Percentiles rank a stretch among this genome's conserved stretches.
These are phyloP conservation scores for Elsinoe batatas DNA, from an alignment of 2,329 filamentous ascomycete species.

Conservation along the genomic window DNA sequence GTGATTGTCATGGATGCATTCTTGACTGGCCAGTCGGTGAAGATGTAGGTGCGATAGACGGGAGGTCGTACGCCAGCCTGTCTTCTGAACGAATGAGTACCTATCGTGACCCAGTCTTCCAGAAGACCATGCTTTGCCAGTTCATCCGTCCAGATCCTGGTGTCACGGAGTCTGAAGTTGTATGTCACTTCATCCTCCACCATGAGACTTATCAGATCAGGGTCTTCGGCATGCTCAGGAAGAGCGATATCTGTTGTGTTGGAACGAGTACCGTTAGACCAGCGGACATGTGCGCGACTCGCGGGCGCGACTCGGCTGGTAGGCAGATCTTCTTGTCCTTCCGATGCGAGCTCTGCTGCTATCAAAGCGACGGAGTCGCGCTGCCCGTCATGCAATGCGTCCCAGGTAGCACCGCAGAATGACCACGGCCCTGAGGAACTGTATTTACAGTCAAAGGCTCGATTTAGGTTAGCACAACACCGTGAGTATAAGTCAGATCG, in stretches of 20 bases:
- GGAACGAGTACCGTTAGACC: neutral
- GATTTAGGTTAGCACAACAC: constrained; percentile 8
- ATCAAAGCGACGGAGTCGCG: neutral
- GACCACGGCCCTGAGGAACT: neutral
- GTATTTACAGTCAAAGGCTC: constrained; percentile 13
- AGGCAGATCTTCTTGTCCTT: no score
- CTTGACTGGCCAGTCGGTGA: constrained; percentile 7
- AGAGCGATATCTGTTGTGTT: neutral
- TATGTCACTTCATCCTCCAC: neutral
- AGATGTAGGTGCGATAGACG: neutral
- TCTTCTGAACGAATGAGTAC: neutral
- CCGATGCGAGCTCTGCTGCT: no score
- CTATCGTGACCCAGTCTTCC: constrained; percentile 12
- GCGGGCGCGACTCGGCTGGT: neutral
- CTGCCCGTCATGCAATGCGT: neutral
- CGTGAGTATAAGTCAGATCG: no score
- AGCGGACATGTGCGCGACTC: neutral
- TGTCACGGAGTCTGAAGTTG: neutral
- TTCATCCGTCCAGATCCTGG: neutral
- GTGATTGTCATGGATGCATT: constrained; percentile 8
- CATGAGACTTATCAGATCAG: neutral
- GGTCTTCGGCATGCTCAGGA: neutral
- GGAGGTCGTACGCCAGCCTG: neutral
- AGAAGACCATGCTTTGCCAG: constrained; percentile 3
- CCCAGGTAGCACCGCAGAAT: neutral